phyloP scores from a whole-genome alignment of 495 filamentous ascomycete species.

The Penicillium paxilli region DNA sequence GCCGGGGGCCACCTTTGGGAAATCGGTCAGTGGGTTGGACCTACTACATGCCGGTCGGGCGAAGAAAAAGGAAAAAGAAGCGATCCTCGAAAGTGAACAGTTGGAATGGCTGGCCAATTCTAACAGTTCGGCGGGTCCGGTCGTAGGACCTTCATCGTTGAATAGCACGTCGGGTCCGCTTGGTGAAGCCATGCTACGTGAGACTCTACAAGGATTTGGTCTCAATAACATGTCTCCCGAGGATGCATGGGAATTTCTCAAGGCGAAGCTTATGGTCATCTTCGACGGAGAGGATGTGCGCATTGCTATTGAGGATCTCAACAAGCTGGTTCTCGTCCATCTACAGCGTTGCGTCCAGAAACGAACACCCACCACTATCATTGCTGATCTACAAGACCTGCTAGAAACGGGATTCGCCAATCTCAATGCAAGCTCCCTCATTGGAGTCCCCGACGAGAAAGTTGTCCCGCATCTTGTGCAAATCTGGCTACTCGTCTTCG shows the following conservation, averaged over 20 bases:
- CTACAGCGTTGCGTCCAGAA: slow-evolving; percentile 76
- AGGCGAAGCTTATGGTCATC: slow-evolving; percentile 81
- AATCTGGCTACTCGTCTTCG: slow-evolving; percentile 90
- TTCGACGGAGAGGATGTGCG: slow-evolving; percentile 92
- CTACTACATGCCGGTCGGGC: slow-evolving; percentile 83
- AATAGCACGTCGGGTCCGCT: slow-evolving; percentile 32
- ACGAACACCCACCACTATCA: slow-evolving; percentile 63
- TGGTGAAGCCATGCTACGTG: slow-evolving; percentile 43
- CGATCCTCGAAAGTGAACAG: slow-evolving; percentile 42
- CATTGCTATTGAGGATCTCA: slow-evolving; percentile 91
- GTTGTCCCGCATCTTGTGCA: slow-evolving; percentile 86
- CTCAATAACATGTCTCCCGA: slow-evolving; percentile 82
- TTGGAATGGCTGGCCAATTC: slow-evolving; percentile 45
- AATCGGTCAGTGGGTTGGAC: slow-evolving; percentile 81
- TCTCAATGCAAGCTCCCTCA: slow-evolving; percentile 74
- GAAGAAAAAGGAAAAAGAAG: slow-evolving; percentile 62
- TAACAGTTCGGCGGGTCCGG: slow-evolving; percentile 19
- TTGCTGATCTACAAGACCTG: slow-evolving; percentile 79
- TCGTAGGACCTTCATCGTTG: slow-evolving; percentile 39
- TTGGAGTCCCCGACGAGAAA: slow-evolving; percentile 74
- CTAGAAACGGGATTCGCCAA: slow-evolving; percentile 79
- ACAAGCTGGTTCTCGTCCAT: slow-evolving; percentile 79
- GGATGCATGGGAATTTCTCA: slow-evolving; percentile 95
- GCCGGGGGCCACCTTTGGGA: slow-evolving; percentile 67
- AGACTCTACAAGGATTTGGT: slow-evolving; percentile 60